Evolutionary conservation across 2,329 filamentous ascomycete genomes (phyloP).

Genomic region (Neurospora sp.): DNA sequence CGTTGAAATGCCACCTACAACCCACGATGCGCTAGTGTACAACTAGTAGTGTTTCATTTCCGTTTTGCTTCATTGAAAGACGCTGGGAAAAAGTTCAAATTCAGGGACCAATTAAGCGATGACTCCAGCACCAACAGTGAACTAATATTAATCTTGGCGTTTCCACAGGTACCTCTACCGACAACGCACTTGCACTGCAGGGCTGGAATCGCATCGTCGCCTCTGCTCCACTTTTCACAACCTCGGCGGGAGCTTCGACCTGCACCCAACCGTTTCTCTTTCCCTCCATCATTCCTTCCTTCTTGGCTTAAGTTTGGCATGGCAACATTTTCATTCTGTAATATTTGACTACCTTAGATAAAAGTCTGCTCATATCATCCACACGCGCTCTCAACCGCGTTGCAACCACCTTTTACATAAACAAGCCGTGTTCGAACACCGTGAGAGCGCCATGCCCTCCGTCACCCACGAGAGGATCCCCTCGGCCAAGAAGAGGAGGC

Average conservation of each 20-base stretch:
- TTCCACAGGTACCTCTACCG: neutral
- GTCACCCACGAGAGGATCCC: slow-evolving; percentile 23
- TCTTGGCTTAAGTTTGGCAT: neutral
- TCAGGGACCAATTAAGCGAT: neutral
- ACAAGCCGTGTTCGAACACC: neutral
- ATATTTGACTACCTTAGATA: neutral
- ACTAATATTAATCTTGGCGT: neutral
- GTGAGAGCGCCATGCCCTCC: slow-evolving; percentile 24
- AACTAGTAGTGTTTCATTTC: neutral
- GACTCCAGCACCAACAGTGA: no score
- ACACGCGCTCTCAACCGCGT: neutral
- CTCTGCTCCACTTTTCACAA: neutral
- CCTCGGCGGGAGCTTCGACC: neutral
- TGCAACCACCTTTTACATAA: neutral
- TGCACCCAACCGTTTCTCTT: neutral
- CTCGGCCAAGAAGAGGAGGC: slow-evolving; percentile 27
- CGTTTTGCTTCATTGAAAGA: neutral
- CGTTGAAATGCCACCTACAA: neutral
- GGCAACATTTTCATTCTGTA: neutral
- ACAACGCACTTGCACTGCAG: neutral
- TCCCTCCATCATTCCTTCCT: neutral
- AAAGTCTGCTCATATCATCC: neutral
- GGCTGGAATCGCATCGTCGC: neutral
- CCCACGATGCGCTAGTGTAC: neutral
- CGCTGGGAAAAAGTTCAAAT: neutral